Evolutionary conservation across 2,329 filamentous ascomycete genomes (phyloP), one percentile per base, ranked within the genome.

Genomic region (Domatiomyces globalis): DNA sequence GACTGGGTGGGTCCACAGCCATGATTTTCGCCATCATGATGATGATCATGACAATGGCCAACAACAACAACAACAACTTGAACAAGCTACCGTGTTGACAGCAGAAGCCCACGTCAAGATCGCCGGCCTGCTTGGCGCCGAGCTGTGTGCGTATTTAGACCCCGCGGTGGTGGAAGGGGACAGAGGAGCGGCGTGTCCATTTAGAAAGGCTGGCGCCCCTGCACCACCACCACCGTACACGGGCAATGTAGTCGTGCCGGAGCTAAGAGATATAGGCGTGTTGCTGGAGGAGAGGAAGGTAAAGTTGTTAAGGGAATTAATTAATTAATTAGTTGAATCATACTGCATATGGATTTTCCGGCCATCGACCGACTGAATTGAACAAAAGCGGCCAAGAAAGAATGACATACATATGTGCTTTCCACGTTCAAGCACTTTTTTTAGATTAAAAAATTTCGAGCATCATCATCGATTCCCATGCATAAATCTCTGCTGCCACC

Each of bases 401-500:
- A 39, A 15, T 25, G 22, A 25, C 22, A 25, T 25, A 3, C 22
- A 25, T 25, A 25, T 25, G 6, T 25, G 22, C 6, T 25, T 25
- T 25, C 22, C 22, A 25, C 22, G 22, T 25, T 25, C 22, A 25
- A 25, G 6, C 6, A 25, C 22, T 25, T 6, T n/a, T n/a, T n/a
- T n/a, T n/a, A 33, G 8, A 10, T 5, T 4, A 15, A 15, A 39
- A 39, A 39, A 15, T 15, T 4, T 15, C 33, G 15, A 39, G n/a
- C n/a, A n/a, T n/a, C n/a, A 39, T 15, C 15, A 39, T 39, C 33
- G 33, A 39, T 39, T 39, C 33, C 54, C 49, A 45, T 59, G 55
- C 53, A 60, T 60, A 47, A 58, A 60, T 22, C 58, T 49, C 48
- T 59, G 55, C 52, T 57, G 56, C 51, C 59, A 50, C 22, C 55